A percentile compares a stretch with the other conserved stretches of the same genome.
These are phyloP conservation scores for Lathyrus aphaca DNA, from an alignment of 306 rosid species.

Conservation along the genomic window DNA sequence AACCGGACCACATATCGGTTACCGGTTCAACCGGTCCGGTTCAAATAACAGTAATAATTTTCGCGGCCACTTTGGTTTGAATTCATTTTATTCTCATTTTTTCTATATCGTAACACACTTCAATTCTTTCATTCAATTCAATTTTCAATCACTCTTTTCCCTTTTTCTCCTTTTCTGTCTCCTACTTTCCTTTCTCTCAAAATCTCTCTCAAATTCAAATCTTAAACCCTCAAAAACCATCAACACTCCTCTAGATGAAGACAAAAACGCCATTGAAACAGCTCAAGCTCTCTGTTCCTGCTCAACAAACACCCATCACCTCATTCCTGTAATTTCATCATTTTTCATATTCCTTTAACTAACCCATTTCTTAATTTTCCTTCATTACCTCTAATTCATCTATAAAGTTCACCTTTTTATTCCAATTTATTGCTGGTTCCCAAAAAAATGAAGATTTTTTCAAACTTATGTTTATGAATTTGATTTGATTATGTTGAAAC, in stretches of 20 bases:
- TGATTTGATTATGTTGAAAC: slow-evolving; percentile 30
- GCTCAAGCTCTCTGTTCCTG: slow-evolving; percentile 87
- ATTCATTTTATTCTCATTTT: not conserved
- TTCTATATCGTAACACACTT: not conserved
- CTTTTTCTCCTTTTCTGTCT: not conserved
- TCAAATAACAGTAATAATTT: slow-evolving; percentile 2
- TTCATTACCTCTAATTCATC: not conserved
- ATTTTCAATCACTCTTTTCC: slow-evolving; percentile 14
- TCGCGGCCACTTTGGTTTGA: slow-evolving; percentile 62
- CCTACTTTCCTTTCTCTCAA: not conserved
- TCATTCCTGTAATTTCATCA: slow-evolving; percentile 68
- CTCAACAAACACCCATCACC: slow-evolving; percentile 74
- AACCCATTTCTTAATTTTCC: slow-evolving; percentile 31
- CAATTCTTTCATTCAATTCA: not conserved
- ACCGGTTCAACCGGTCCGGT: not conserved
- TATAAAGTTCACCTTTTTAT: slow-evolving; percentile 35
- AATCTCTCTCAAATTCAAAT: not conserved
- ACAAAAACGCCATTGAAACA: slow-evolving; percentile 84
- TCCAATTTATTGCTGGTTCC: not conserved
- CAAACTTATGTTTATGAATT: slow-evolving; percentile 15
- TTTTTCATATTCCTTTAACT: not conserved
- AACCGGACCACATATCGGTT: too few species aligned
- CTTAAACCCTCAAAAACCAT: not conserved
- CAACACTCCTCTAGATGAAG: slow-evolving; percentile 53
- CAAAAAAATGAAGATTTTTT: not conserved